Evolutionary conservation across 1,139 yeast species (phyloP).

Genomic region (Taphrina communis): DNA sequence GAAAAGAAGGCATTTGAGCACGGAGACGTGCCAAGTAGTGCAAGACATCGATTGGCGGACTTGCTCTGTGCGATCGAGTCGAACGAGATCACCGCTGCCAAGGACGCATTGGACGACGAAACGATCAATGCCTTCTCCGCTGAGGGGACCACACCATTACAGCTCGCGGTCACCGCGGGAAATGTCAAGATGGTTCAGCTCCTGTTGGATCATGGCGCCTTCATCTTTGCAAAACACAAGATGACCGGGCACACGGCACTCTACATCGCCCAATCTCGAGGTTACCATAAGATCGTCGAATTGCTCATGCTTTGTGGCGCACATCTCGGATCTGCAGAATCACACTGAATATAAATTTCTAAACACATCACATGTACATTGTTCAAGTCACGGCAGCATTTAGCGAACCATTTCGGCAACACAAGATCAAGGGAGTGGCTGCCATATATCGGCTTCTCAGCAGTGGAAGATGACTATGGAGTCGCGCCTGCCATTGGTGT

Average conservation of each 20-base stretch:
- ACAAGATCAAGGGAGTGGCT: no score
- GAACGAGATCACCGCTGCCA: neutral
- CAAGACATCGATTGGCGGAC: slow-evolving; percentile 27
- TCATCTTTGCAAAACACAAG: slow-evolving; percentile 29
- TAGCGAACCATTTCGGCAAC: no score
- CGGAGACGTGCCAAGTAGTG: slow-evolving; percentile 5
- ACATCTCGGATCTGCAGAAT: slow-evolving; percentile 25
- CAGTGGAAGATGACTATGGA: neutral
- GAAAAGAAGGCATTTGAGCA: slow-evolving; percentile 23
- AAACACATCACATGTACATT: no score
- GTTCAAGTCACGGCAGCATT: no score
- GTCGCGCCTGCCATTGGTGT: neutral
- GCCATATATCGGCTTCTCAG: no score
- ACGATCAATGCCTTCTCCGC: slow-evolving; percentile 26
- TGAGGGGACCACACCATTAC: slow-evolving; percentile 31
- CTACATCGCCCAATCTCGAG: slow-evolving; percentile 7
- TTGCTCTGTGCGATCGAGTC: slow-evolving; percentile 27
- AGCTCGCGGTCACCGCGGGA: slow-evolving; percentile 28
- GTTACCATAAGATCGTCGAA: neutral
- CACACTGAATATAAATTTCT: neutral
- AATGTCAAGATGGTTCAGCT: slow-evolving; percentile 1
- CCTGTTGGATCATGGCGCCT: slow-evolving; percentile 25
- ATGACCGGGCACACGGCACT: slow-evolving; percentile 32
- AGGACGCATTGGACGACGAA: slow-evolving; percentile 15
- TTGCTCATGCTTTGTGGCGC: slow-evolving; percentile 33